A percentile compares a stretch with the other conserved stretches of the same genome.
Conservation (phyloP, 352 stramenopile species). For the Aphanomyces cochlioides region DNA sequence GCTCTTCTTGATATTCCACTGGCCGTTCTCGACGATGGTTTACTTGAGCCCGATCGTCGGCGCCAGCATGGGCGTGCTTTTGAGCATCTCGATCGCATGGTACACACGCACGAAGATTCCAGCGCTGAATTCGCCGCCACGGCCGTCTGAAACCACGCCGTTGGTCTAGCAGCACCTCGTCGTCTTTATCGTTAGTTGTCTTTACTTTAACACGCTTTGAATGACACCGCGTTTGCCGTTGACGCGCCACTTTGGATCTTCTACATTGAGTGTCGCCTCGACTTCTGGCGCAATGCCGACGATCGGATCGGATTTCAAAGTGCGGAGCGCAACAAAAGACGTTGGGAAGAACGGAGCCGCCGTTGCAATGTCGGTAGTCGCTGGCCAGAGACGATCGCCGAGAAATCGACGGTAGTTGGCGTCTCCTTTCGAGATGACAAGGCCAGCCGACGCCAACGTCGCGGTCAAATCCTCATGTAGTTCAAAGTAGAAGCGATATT, state of each 20-base stretch:
- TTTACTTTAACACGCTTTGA: conserved; percentile 44
- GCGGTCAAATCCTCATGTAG: conserved; percentile 41
- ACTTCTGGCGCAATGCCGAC: conserved; percentile 48
- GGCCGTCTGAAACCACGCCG: background rate
- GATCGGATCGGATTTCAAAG: conserved; percentile 66
- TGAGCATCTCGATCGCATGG: background rate
- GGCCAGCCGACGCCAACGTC: conserved; percentile 44
- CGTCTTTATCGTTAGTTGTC: background rate
- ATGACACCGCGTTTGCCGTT: conserved; percentile 73
- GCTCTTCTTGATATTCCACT: background rate
- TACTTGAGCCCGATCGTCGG: background rate
- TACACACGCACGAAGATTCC: background rate
- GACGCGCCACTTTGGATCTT: conserved; percentile 58
- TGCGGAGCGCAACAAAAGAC: conserved; percentile 64
- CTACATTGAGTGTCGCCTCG: conserved; percentile 44
- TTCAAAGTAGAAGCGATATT: conserved; percentile 72
- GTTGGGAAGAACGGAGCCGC: conserved; percentile 75
- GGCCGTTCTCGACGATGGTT: conserved; percentile 11
- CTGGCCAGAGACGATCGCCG: conserved; percentile 89
- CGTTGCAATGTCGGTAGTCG: conserved; percentile 74
- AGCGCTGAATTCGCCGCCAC: background rate
- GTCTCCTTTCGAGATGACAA: conserved; percentile 97
- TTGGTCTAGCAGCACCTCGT: background rate
- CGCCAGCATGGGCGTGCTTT: background rate
- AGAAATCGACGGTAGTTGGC: conserved; percentile 96